Evolutionary conservation across 2,329 filamentous ascomycete genomes (phyloP), one percentile per base, ranked within the genome.

Genomic region (Epichloe sp.): DNA sequence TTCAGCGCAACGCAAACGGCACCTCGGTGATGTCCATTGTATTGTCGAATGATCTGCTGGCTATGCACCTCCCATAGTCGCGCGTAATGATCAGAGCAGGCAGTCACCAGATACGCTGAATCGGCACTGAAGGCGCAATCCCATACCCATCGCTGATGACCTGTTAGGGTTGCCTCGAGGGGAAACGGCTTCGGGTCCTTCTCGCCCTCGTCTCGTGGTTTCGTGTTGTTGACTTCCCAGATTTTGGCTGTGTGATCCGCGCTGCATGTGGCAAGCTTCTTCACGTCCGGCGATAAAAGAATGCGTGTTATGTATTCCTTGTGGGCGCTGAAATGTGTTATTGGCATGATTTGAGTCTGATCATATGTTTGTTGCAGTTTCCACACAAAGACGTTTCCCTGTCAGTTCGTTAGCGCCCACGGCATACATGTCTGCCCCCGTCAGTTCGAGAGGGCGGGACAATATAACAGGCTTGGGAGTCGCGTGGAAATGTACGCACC

Each of bases 351-450:
- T 55, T 87, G 83, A 34, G 90, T 95, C 54, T 85, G 77, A 52
- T 95, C 88, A 57, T 80, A 82, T 53, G 81, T 82, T 62, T 95
- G 89, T 55, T 90, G 79, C 65, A 98, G 86, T 57, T 88, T 85
- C 93, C 93, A 98, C 59, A 98, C 88, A 65, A 95, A 98, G 56
- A 97, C 90, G 60, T 94, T 94, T 58, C 93, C 93, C 87, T 96
- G 46, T 14, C 7, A 7, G 23, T 45, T 4, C 3, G n/a, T 38
- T 37, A 44, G 48, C 41, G 26, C 26, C 26, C 8, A 10, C 26
- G 26, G 26, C 26, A 31, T 31, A 31, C 26, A 31, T 31, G 26
- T 31, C 8, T 31, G 26, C 26, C 8, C 8, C 8, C 3, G 26
- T 31, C 8, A 31, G 3, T 31, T 31, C 3, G 8, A 31, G 26